Percentiles rank a stretch among this genome's conserved stretches.
These are phyloP conservation scores for Houttuynia cordata DNA, from an alignment of 164 flowering plant genomes.

Conservation along the genomic window DNA sequence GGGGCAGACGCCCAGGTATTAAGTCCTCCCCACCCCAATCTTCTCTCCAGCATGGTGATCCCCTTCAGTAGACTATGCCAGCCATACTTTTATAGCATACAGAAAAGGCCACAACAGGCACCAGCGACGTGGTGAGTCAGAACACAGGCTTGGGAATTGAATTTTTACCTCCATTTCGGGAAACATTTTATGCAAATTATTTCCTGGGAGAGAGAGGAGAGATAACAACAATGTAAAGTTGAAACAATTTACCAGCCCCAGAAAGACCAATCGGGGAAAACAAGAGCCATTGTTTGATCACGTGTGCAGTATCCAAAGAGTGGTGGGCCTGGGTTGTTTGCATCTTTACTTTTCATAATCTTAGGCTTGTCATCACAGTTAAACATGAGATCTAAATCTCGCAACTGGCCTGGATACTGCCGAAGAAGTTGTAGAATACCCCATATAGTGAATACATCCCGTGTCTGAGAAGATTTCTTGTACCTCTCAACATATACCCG, in stretches of 20 bases:
- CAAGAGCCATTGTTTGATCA: not conserved
- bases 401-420: constrained; percentile 29
- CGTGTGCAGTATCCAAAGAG: constrained; percentile 4
- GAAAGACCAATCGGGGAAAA: constrained; percentile 3
- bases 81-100: too few relatives aligned
- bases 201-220: too few relatives aligned
- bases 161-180: too few relatives aligned
- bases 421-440: constrained; percentile 41
- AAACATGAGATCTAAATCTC: constrained; percentile 37
- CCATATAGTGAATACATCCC: constrained; percentile 39
- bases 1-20: too few relatives aligned
- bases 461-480: constrained; percentile 17
- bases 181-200: too few relatives aligned
- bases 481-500: constrained; percentile 25
- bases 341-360: constrained; percentile 5
- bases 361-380: constrained; percentile 26
- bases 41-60: too few relatives aligned
- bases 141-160: too few relatives aligned
- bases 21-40: too few relatives aligned
- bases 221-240: not conserved
- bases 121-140: too few relatives aligned
- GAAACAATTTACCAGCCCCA: not conserved
- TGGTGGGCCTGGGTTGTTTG: not conserved
- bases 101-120: too few relatives aligned
- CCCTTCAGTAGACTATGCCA: too few relatives aligned